Base-by-base conservation (phyloP, 1,284 basidiomycete species). In the Omphalotus olearius region DNA sequence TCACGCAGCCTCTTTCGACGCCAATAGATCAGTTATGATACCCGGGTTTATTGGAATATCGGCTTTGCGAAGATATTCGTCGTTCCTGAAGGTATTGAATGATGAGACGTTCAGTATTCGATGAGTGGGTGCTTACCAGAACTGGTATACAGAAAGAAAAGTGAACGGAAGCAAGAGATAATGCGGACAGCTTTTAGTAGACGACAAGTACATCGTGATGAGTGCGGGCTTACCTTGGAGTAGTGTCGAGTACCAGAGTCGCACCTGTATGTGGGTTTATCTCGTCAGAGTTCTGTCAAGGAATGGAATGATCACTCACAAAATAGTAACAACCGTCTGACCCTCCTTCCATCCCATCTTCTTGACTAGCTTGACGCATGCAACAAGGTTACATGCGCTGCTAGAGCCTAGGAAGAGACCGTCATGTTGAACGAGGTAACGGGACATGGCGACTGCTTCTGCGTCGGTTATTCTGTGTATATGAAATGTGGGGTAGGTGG, bases 381-480 rank as follows among this genome's bases (percentile, higher is more conserved):
- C 91, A 13, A 98, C 83, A 30, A 98, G 78, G 65, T 99, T 99
- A 64, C 95, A 97, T 0, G 97, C 96, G 59, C 92, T 95, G 52
- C 93, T 97, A 0, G 93, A 98, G 4, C 97, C 97, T 18, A 99
- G 75, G 70, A 98, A 98, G 9, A 99, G 73, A 0, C 96, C 97
- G 59, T 99, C 97, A 53, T 92, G 74, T 45, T 84, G 72, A 2
- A 95, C 91, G 13, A 97, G 78, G 65, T 93, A 91, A 9, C 93
- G 83, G 0, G 93, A 89, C 93, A 97, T 96, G 14, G 86, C 82
- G 28, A 96, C 91, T 0, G 93, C 93, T 69, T 97, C 94, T 2
- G 78, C 83, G 59, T 97, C 94, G 1, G 89, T 85, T 63, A 96
- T 82, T 51, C 93, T 94, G 59, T 6, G 23, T 39, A 35, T 25